A percentile compares a stretch with the other conserved stretches of the same genome.
Conservation (phyloP, 2,329 filamentous ascomycete species). For the Chaetomiaceae sp. region DNA sequence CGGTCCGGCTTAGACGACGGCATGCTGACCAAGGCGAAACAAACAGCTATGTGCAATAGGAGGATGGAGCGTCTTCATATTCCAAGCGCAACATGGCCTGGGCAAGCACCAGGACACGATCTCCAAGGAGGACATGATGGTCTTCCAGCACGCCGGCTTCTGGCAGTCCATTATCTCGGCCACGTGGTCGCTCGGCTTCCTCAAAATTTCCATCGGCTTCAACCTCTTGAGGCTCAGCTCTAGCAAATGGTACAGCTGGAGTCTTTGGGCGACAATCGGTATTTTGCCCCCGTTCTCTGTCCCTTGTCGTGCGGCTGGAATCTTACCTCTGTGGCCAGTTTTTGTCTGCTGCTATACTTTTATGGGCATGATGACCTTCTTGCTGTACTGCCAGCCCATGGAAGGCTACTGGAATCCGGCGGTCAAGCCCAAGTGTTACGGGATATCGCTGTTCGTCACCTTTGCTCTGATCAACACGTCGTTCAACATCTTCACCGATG, state of each 20-base stretch:
- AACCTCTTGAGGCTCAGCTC: slow-evolving; percentile 24
- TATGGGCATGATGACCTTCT: slow-evolving; percentile 25
- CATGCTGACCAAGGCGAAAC: neutral
- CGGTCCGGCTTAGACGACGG: neutral
- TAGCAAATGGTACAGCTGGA: slow-evolving; percentile 27
- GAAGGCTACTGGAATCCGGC: slow-evolving; percentile 24
- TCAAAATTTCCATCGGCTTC: slow-evolving; percentile 25
- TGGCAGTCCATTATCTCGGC: slow-evolving; percentile 45
- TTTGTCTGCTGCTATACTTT: slow-evolving; percentile 26
- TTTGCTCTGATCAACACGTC: slow-evolving; percentile 39
- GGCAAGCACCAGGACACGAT: slow-evolving; percentile 42
- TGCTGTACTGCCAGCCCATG: slow-evolving; percentile 26
- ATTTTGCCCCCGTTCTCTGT: neutral
- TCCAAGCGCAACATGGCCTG: slow-evolving; percentile 42
- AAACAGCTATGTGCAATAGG: slow-evolving; percentile 31
- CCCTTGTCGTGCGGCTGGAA: neutral
- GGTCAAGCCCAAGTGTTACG: slow-evolving; percentile 20
- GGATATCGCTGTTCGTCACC: slow-evolving; percentile 29
- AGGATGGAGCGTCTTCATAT: slow-evolving; percentile 36
- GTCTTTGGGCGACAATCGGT: slow-evolving; percentile 26
- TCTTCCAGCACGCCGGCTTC: slow-evolving; percentile 40
- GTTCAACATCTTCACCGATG: slow-evolving; percentile 42
- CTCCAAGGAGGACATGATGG: slow-evolving; percentile 29
- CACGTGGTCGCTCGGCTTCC: slow-evolving; percentile 18
- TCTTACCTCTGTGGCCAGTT: neutral